These are phyloP conservation scores for Auricularia heimuer DNA, from an alignment of 768 basidiomycete genomes.

Conservation along the genomic window DNA sequence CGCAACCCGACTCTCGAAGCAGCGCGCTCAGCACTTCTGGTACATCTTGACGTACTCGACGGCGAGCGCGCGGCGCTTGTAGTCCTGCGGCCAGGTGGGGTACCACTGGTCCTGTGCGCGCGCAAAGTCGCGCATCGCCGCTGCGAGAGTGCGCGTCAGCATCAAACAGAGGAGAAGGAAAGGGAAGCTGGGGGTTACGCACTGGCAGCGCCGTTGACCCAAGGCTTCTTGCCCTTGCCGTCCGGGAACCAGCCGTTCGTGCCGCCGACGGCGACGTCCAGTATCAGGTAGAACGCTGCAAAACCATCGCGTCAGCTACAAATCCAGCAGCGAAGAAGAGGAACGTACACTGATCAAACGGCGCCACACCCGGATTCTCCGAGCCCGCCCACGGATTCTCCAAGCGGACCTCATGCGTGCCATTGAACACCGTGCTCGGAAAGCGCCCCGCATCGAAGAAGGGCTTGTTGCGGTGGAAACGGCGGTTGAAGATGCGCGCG, in stretches of 20 bases:
- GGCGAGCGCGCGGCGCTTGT: slow-evolving; percentile 9
- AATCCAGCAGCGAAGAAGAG: too few species aligned
- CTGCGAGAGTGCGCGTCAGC: slow-evolving; percentile 21
- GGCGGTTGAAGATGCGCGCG: slow-evolving; percentile 48
- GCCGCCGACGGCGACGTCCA: slow-evolving; percentile 29
- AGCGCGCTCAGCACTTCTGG: slow-evolving; percentile 32
- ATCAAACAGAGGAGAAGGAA: neutral
- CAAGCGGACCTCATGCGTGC: slow-evolving; percentile 50
- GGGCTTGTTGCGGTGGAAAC: slow-evolving; percentile 25
- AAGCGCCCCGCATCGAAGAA: slow-evolving; percentile 46
- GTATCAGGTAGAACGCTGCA: slow-evolving; percentile 20
- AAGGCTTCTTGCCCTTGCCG: slow-evolving; percentile 23
- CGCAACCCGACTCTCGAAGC: too few species aligned
- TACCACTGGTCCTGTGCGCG: slow-evolving; percentile 10
- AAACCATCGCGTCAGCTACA: too few species aligned
- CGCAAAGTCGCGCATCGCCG: slow-evolving; percentile 17
- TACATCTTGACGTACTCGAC: slow-evolving; percentile 49
- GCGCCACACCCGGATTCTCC: slow-evolving; percentile 57
- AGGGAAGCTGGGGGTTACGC: slow-evolving; percentile 3
- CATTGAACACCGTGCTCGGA: slow-evolving; percentile 44
- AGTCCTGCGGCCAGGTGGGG: slow-evolving; percentile 9
- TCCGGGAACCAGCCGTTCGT: slow-evolving; percentile 35
- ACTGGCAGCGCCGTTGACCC: slow-evolving; percentile 16
- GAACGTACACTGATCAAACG: slow-evolving; percentile 73
- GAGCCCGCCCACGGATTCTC: slow-evolving; percentile 60